Base-by-base conservation (phyloP, 306 rosid genomes). In the Quercus ilex region DNA sequence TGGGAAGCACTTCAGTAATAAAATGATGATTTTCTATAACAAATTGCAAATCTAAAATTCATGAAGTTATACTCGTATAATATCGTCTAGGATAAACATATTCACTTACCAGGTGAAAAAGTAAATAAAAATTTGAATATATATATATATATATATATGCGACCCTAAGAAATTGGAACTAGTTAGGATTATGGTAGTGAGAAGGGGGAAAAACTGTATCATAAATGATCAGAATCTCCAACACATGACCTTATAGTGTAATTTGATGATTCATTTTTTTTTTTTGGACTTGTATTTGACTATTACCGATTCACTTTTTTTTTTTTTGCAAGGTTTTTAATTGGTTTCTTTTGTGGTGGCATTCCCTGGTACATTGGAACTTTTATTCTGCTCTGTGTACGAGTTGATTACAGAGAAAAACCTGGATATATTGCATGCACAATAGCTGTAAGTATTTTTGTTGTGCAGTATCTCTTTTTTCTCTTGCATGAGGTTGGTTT, bases 371-470 rank as follows among this genome's bases (percentile, higher is more conserved):
- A 92, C 55, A 20, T 88, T 69, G 96, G 97, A 89, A 9, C 91
- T 70, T 78, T 94, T 68, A 58, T 94, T 43, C 74, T 92, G 9
- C 88, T 90, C 55, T 94, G 85, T 74, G 84, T 83, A 17, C 91
- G 43, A 2, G 90, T 92, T 85, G 98, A 93, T 83, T 74, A 83
- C 80, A 77, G 97, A 69, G 98, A 93, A 78, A 93, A 93, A 78
- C 89, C 97, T 74, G 98, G 98, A 79, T 85, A 87, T 70, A 87
- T 90, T 74, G 98, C 98, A 2, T 93, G 98, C 84, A 55, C 81
- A 6, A 38, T 93, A 63, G 97, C 90, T 63, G 98, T 93, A 91
- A 90, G 98, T 93, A 63, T 74, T 65, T 70, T 6, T 53, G 12
- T 43, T 7, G 25, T 38, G 26, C 14, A 20, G 46, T 33, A 18